phyloP scores from a whole-genome alignment of 2,329 filamentous ascomycete genomes.

The Pseudogymnoascus sp. region DNA sequence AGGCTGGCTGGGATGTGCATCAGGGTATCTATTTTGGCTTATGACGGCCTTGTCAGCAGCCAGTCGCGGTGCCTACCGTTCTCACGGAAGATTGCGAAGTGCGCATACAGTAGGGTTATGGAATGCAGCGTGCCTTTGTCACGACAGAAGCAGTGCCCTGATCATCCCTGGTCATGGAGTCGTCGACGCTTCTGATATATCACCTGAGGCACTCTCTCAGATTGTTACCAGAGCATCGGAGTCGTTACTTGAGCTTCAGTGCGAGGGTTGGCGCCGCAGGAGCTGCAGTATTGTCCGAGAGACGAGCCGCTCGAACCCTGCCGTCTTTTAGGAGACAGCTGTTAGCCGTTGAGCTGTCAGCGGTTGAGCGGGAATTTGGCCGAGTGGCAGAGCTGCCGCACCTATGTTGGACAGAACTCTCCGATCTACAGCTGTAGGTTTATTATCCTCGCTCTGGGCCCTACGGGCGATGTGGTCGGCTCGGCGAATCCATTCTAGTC shows the following conservation, averaged over 20 bases:
- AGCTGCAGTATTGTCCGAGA: constrained; percentile 7
- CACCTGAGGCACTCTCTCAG: background rate
- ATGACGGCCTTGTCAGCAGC: background rate
- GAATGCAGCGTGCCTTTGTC: background rate
- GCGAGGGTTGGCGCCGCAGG: background rate
- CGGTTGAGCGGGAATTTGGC: background rate
- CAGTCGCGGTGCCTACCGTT: background rate
- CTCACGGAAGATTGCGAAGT: background rate
- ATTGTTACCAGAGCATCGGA: background rate
- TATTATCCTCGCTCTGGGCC: background rate
- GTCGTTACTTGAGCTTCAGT: background rate
- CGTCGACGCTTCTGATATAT: background rate
- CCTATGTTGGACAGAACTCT: background rate
- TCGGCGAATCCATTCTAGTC: background rate
- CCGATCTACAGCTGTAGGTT: background rate
- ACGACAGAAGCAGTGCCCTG: background rate
- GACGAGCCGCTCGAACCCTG: background rate
- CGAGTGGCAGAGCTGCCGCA: background rate
- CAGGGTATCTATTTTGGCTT: background rate
- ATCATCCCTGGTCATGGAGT: background rate
- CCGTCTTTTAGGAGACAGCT: background rate
- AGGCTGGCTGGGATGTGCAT: background rate
- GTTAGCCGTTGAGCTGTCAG: background rate
- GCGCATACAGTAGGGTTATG: background rate
- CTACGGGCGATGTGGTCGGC: background rate